Conservation (phyloP, 1,284 basidiomycete genomes). For the Moesziomyces parantarcticus region DNA sequence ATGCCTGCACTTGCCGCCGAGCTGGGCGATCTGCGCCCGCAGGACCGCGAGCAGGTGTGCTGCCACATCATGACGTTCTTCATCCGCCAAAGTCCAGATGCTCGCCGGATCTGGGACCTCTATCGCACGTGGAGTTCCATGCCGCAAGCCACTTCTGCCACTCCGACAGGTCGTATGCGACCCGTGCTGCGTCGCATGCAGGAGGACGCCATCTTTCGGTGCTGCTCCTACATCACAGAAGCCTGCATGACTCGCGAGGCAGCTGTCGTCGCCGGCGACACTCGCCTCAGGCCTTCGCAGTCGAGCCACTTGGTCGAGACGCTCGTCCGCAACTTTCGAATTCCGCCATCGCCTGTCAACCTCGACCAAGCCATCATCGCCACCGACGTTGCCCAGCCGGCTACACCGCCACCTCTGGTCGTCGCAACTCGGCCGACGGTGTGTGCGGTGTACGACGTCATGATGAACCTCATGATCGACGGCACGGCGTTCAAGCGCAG, state of each 20-base stretch:
- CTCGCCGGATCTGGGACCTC: slow-evolving; percentile 24
- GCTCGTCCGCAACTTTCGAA: slow-evolving; percentile 23
- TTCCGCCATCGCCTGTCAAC: not conserved
- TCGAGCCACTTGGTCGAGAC: slow-evolving; percentile 34
- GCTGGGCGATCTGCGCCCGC: not conserved
- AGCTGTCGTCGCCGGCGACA: slow-evolving; percentile 22
- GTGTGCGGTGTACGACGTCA: slow-evolving; percentile 16
- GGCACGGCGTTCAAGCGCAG: slow-evolving; percentile 30
- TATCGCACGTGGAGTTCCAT: slow-evolving; percentile 21
- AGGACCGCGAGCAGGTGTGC: slow-evolving; percentile 22
- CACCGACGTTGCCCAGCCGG: too few relatives aligned
- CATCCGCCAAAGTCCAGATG: slow-evolving; percentile 4
- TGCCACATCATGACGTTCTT: slow-evolving; percentile 23
- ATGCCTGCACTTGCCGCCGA: slow-evolving; percentile 19
- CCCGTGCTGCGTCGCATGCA: slow-evolving; percentile 25
- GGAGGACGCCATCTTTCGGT: slow-evolving; percentile 23
- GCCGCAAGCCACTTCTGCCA: not conserved
- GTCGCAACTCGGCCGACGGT: slow-evolving; percentile 10
- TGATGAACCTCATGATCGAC: slow-evolving; percentile 33
- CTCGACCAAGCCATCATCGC: too few relatives aligned
- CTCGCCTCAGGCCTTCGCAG: slow-evolving; percentile 45
- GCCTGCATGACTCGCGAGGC: slow-evolving; percentile 27
- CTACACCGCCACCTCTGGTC: too few relatives aligned
- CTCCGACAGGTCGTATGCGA: slow-evolving; percentile 7
- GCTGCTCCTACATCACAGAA: slow-evolving; percentile 18